Conservation (phyloP, 345 rosid genomes). For the Eutrema heterophyllum region DNA sequence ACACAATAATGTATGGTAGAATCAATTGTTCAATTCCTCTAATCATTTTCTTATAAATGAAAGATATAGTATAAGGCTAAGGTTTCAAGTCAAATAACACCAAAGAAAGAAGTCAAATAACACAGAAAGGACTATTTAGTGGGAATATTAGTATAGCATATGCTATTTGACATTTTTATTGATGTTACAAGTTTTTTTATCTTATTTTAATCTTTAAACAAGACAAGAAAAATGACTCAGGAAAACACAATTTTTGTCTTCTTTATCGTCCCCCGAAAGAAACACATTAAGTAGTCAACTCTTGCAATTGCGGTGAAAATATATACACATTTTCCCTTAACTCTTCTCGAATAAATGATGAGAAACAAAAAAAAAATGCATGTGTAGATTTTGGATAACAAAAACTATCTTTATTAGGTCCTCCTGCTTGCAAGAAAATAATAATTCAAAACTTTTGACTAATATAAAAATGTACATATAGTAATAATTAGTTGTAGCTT, state of each 20-base stretch:
- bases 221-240: constrained; percentile 16
- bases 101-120: constrained; percentile 12
- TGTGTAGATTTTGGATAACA: background rate
- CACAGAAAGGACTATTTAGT: background rate
- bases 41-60: constrained; percentile 3
- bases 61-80: background rate
- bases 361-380: background rate
- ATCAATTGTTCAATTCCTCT: background rate
- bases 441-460: constrained; percentile 1
- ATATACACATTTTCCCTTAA: background rate
- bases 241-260: constrained; percentile 22
- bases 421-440: background rate
- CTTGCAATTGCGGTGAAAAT: constrained; percentile 13
- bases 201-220: background rate
- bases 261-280: background rate
- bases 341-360: background rate
- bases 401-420: background rate
- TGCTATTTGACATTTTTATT: constrained; percentile 8
- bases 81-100: constrained; percentile 11
- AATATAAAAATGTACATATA: background rate
- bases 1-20: constrained; percentile 6
- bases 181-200: background rate
- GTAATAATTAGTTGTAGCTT: background rate
- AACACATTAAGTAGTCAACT: constrained; percentile 23
- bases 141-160: constrained; percentile 26